Base-by-base conservation (phyloP, 208 protist genomes). In the Crithidia fasciculata region DNA sequence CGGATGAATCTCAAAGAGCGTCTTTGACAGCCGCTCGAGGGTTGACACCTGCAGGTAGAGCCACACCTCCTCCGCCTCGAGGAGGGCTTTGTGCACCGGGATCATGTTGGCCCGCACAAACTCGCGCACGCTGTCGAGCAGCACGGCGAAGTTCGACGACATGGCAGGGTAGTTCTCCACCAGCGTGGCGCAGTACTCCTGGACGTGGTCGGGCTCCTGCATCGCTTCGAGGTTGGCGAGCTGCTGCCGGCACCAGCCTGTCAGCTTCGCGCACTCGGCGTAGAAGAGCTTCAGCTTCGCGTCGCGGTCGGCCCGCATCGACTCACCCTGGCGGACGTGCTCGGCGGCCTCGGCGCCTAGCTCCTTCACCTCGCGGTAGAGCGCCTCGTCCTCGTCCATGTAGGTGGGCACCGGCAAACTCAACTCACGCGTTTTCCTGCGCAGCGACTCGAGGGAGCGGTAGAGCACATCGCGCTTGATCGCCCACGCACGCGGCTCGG, bases 181-280 rank as follows among this genome's bases (percentile, higher is more conserved):
- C 15, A 97, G 83, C 7, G 88, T 87, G 15, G 80, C 82, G 60
- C 88, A 94, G 78, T 88, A 96, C 70, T 95, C 89, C 80, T 97
- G 94, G 9, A 97, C 66, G 77, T 96, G 86, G 65, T 95, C 89
- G 7, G 93, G 90, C 69, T 94, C 89, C 55, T 82, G 70, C 92
- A 96, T 86, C 16, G 87, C 89, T 61, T 96, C 92, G 47, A 97
- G 75, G 72, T 96, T 96, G 41, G 82, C 86, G 39, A 87, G 81
- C 79, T 97, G 91, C 85, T 96, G 85, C 2, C 87, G 87, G 77
- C 91, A 95, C 92, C 94, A 97, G 57, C 61, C 54, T 40, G 82
- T 82, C 40, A 97, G 84, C 55, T 86, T 83, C n/a, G 70, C 74
- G 79, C 86, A 88, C 66, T 96, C 83, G 3, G 40, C 63, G 45